Evolutionary conservation across 352 stramenopile genomes (phyloP).

Genomic region (Phytopythium delawarense): DNA sequence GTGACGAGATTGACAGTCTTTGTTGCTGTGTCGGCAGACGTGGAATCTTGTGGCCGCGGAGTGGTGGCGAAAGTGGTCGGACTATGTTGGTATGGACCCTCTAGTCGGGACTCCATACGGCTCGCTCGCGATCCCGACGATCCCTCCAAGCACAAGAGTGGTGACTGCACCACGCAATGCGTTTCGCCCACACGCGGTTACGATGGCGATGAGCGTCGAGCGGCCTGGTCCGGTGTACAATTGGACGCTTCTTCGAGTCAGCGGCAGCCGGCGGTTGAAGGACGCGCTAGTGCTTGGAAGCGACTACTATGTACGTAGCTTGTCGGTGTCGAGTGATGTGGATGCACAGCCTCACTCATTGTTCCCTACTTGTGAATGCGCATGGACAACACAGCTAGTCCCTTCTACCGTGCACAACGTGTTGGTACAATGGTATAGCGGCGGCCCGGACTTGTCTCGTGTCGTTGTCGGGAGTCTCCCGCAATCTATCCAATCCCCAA

Average conservation of each 20-base stretch:
- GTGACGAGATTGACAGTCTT: slow-evolving; percentile 3
- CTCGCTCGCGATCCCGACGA: slow-evolving; percentile 43
- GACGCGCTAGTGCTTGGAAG: slow-evolving; percentile 61
- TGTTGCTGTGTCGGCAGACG: slow-evolving; percentile 21
- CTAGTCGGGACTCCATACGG: slow-evolving; percentile 61
- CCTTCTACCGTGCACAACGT: slow-evolving; percentile 59
- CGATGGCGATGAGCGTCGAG: slow-evolving; percentile 12
- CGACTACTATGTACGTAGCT: slow-evolving; percentile 74
- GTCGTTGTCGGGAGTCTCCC: slow-evolving; percentile 17
- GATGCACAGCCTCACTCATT: not conserved
- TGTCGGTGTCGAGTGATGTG: not conserved
- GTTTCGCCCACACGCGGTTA: not conserved
- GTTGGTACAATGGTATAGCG: slow-evolving; percentile 77
- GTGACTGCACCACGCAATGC: slow-evolving; percentile 17
- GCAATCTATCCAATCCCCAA: slow-evolving; percentile 38
- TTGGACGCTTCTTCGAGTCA: slow-evolving; percentile 72
- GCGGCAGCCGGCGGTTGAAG: slow-evolving; percentile 68
- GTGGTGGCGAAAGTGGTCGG: slow-evolving; percentile 83
- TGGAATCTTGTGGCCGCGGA: slow-evolving; percentile 73
- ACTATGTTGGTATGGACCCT: slow-evolving; percentile 60
- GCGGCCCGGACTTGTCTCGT: slow-evolving; percentile 45
- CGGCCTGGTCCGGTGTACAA: slow-evolving; percentile 77
- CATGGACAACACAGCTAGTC: slow-evolving; percentile 37
- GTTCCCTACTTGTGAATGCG: slow-evolving; percentile 3
- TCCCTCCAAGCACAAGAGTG: slow-evolving; percentile 37